Percentiles rank a stretch among this genome's conserved stretches.
These are phyloP conservation scores for Digitaria exilis DNA, from an alignment of 202 grass and related monocot species.

Conservation along the genomic window DNA sequence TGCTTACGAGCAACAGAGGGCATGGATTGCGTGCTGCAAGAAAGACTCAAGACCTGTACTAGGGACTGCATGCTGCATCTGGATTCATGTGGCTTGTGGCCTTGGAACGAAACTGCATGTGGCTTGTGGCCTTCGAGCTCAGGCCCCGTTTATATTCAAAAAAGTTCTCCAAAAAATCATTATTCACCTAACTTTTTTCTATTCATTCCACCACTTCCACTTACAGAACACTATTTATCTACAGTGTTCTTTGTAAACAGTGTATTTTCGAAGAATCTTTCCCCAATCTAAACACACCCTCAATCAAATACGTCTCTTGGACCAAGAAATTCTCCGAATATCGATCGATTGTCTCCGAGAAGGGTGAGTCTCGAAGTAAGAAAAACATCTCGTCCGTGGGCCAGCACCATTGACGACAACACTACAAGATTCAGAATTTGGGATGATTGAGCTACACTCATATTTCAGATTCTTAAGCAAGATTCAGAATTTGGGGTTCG, in stretches of 20 bases:
- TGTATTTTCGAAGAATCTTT: no score
- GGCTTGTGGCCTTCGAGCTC: no score
- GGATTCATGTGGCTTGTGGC: neutral
- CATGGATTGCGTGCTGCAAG: slow-evolving; percentile 10
- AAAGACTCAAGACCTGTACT: slow-evolving; percentile 9
- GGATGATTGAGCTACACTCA: neutral
- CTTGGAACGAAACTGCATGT: slow-evolving; percentile 20
- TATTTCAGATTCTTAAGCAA: neutral
- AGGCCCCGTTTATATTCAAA: no score
- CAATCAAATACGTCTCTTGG: slow-evolving; percentile 2
- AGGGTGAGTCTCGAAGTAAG: slow-evolving; percentile 12
- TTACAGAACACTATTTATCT: no score
- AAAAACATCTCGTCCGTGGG: neutral
- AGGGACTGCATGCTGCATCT: neutral
- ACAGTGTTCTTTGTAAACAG: no score
- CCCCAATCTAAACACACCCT: no score
- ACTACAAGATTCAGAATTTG: neutral
- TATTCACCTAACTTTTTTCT: no score
- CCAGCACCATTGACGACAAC: neutral
- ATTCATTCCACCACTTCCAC: no score
- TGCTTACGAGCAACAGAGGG: slow-evolving; percentile 6
- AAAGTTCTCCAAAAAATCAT: no score
- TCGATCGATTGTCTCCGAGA: slow-evolving; percentile 7
- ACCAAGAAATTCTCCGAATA: slow-evolving; percentile 10
- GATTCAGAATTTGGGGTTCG: no score